Base-by-base conservation (phyloP, 768 basidiomycete genomes). In the Termitomyces sp. region DNA sequence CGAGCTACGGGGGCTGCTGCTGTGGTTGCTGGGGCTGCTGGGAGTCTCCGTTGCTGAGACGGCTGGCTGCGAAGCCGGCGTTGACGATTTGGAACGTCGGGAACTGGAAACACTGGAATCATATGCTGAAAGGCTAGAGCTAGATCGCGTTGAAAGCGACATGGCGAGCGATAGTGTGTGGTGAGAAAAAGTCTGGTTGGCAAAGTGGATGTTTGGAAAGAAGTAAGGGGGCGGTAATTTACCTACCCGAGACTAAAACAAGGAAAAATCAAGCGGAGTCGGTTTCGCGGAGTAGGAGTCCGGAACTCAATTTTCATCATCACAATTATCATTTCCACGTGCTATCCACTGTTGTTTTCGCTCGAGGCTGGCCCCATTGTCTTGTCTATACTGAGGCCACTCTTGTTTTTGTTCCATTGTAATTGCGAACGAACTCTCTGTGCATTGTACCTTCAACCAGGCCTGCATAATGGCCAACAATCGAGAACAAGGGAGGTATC, bases 161-260 rank as follows among this genome's bases (percentile, higher is more conserved):
- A 52, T 33, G 11, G 12, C 12, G 18, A 1, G 30, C 15, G 33
- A 16, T 34, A n/a, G 7, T 24, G 6, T 7, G 12, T 45, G 6
- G 4, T 15, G 30, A n/a, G 15, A 20, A 27, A 20, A 20, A 36
- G 33, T 27, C 18, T 22, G 39, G 30, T 52, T 33, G 31, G 11
- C 16, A 39, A 42, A 30, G 53, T 54, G 53, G 41, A 54, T 8
- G 54, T 45, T 45, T 16, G 42, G 42, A 49, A 20, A 50, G 31
- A n/a, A 45, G 13, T 45, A 55, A 45, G 54, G 42, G 39, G 37
- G 42, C 54, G 42, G 54, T 55, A 54, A 54, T 41, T 54, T 31
- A 54, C 41, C 9, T 24, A 9, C 31, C 30, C 41, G 54, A 45
- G n/a, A 45, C 20, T 44, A 55, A 44, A 33, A 55, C 54, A 31